Evolutionary conservation across 208 protist species (phyloP).

Genomic region (Angomonas deanei): DNA sequence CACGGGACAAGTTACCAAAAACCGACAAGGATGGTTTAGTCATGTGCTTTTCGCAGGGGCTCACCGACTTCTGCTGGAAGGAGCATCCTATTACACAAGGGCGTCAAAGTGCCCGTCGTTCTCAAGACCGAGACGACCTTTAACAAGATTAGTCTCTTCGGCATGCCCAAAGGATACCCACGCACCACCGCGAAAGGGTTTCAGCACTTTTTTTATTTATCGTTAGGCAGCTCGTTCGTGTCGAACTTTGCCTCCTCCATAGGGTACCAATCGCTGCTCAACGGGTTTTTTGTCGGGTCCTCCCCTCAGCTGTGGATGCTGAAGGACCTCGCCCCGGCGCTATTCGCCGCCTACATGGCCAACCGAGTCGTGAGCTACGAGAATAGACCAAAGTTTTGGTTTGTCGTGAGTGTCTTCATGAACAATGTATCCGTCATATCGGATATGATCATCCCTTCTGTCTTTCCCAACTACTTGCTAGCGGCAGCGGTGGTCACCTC

Average conservation of each 20-base stretch:
- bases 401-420: constrained; percentile 72
- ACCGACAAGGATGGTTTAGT: constrained; percentile 11
- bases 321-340: constrained; percentile 71
- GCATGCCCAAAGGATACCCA: constrained; percentile 77
- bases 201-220: constrained; percentile 78
- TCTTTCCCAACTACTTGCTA: constrained; percentile 62
- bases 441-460: constrained; percentile 74
- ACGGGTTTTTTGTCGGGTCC: constrained; percentile 70
- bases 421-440: constrained; percentile 70
- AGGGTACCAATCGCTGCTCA: constrained; percentile 76
- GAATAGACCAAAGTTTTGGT: constrained; percentile 88
- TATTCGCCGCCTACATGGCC: constrained; percentile 73
- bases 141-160: constrained; percentile 44
- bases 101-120: constrained; percentile 22
- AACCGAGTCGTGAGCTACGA: constrained; percentile 83
- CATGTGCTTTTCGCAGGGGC: constrained; percentile 55
- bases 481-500: constrained; percentile 61
- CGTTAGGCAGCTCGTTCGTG: constrained; percentile 56
- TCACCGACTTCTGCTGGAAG: constrained; percentile 42
- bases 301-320: constrained; percentile 86
- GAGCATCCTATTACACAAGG: constrained; percentile 10
- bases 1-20: constrained; percentile 6
- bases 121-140: constrained; percentile 22
- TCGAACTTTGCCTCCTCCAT: constrained; percentile 86
- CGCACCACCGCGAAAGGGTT: constrained; percentile 63